Conservation (phyloP, 768 basidiomycete genomes). For the Suillus weaverae region DNA sequence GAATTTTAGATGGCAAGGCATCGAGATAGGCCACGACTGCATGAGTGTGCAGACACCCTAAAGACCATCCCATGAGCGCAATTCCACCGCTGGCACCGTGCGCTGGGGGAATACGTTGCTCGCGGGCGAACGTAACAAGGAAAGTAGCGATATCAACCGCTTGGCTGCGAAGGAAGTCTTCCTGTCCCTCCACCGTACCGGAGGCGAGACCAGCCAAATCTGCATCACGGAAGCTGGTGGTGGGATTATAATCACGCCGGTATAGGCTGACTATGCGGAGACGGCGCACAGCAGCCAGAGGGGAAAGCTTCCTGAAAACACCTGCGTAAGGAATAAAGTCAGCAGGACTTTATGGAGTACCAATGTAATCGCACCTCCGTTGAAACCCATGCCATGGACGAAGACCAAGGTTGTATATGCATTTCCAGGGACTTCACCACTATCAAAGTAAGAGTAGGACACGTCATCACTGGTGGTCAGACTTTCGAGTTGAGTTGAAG, state of each 20-base stretch:
- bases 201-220: background rate
- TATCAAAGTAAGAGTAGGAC: background rate
- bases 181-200: background rate
- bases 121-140: slow-evolving; percentile 7
- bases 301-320: slow-evolving; percentile 19
- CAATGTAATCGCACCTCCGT: slow-evolving; percentile 1
- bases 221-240: slow-evolving; percentile 22
- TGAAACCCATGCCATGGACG: slow-evolving; percentile 12
- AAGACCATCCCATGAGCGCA: slow-evolving; percentile 12
- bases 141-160: slow-evolving; percentile 10
- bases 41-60: slow-evolving; percentile 5
- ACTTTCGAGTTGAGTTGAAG: background rate
- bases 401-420: slow-evolving; percentile 10
- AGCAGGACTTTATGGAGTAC: background rate
- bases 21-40: slow-evolving; percentile 10
- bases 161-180: background rate
- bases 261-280: slow-evolving; percentile 26
- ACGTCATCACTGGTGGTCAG: background rate
- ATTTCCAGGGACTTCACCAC: background rate
- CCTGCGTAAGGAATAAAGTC: background rate
- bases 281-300: slow-evolving; percentile 17
- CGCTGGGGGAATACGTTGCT: slow-evolving; percentile 4
- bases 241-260: slow-evolving; percentile 27
- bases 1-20: background rate
- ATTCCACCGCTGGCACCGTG: slow-evolving; percentile 6